Percentiles rank a stretch among this genome's conserved stretches.
Evolutionary conservation across 2,329 filamentous ascomycete species (phyloP).

Genomic region (Curvularia lunata): DNA sequence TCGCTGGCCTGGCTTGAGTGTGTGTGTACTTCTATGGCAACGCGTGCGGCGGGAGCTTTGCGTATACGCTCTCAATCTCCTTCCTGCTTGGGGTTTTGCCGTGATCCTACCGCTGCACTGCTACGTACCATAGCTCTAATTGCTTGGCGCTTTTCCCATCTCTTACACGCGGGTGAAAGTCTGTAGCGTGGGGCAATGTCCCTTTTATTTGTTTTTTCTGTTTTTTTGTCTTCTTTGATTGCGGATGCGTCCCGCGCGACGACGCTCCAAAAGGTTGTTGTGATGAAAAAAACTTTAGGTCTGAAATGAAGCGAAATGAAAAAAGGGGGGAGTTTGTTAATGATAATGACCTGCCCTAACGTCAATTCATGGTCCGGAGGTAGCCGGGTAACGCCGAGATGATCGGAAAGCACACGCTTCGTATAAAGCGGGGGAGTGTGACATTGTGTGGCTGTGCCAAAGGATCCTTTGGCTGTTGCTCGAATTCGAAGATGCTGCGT

Average conservation of each 20-base stretch:
- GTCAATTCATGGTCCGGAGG: background rate
- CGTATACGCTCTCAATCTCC: background rate
- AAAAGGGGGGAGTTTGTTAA: background rate
- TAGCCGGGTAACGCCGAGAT: background rate
- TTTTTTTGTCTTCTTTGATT: background rate
- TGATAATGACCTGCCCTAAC: background rate
- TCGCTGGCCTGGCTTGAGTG: background rate
- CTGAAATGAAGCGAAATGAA: background rate
- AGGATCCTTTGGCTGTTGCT: background rate
- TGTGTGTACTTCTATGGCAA: background rate
- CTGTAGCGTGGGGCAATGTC: background rate
- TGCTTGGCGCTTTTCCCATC: too few relatives aligned
- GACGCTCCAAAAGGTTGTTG: background rate
- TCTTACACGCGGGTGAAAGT: background rate
- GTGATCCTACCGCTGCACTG: conserved; percentile 1
- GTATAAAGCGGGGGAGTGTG: background rate
- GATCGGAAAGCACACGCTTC: background rate
- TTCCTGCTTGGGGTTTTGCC: background rate
- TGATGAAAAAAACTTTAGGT: background rate
- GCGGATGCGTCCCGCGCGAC: background rate
- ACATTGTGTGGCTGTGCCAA: background rate
- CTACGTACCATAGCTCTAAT: conserved; percentile 18
- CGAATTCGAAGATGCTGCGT: background rate
- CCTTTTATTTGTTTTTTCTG: background rate
- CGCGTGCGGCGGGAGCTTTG: background rate